Conservation (phyloP, 768 basidiomycete genomes). For the Trametes punicea region DNA sequence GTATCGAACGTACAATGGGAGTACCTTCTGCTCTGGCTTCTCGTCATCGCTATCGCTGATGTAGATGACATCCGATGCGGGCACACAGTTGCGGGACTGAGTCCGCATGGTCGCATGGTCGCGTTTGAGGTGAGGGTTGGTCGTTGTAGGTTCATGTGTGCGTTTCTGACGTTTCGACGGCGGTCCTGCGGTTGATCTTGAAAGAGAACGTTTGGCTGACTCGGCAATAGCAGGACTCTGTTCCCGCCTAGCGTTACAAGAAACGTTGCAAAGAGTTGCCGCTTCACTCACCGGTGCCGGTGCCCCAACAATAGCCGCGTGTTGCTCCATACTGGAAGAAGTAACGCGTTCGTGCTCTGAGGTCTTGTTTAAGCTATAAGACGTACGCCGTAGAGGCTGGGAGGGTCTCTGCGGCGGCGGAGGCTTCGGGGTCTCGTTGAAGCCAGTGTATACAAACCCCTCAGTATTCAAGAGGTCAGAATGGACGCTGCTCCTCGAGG, state of each 20-base stretch:
- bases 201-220: background rate
- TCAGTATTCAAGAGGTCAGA: background rate
- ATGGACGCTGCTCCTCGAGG: background rate
- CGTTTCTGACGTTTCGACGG: background rate
- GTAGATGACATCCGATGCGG: background rate
- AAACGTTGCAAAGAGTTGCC: background rate
- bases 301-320: no score
- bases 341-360: background rate
- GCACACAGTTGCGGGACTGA: background rate
- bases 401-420: background rate
- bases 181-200: background rate
- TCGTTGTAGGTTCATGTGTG: background rate
- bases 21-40: background rate
- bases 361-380: background rate
- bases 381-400: background rate
- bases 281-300: no score
- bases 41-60: slow-evolving; percentile 7
- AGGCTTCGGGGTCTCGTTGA: background rate
- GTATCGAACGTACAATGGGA: background rate
- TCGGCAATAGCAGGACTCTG: background rate
- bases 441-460: slow-evolving; percentile 2
- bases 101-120: background rate
- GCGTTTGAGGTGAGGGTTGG: slow-evolving; percentile 1
- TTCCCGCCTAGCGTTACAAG: background rate
- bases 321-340: background rate